phyloP scores from a whole-genome alignment of 257 asterid genomes.

The Sherardia arvensis region DNA sequence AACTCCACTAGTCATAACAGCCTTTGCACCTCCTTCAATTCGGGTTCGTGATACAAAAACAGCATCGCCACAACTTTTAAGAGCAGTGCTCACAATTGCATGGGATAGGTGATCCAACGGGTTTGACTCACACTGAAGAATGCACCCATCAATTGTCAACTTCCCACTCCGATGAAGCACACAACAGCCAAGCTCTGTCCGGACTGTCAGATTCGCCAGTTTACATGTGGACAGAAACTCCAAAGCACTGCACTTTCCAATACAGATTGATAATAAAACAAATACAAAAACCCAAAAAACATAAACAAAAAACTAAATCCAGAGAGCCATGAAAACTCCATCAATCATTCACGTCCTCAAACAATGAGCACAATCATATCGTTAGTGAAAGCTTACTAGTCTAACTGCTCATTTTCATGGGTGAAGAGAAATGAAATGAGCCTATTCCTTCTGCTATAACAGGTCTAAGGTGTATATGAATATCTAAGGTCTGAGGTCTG shows the following conservation, averaged over 20 bases:
- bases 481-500: neutral
- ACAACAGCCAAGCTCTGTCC: constrained; percentile 96
- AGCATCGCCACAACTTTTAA: constrained; percentile 29
- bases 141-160: constrained; percentile 76
- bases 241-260: constrained; percentile 70
- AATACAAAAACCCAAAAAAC: neutral
- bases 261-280: constrained; percentile 14
- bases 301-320: no score
- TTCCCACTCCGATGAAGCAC: constrained; percentile 90
- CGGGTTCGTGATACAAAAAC: constrained; percentile 69
- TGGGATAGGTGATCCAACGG: constrained; percentile 92
- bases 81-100: constrained; percentile 76
- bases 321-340: neutral
- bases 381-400: neutral
- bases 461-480: no score
- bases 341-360: neutral
- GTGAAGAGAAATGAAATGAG: neutral
- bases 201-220: constrained; percentile 78
- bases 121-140: constrained; percentile 85
- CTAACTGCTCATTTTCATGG: neutral
- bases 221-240: constrained; percentile 86
- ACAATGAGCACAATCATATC: neutral
- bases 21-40: constrained; percentile 96
- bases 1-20: constrained; percentile 77
- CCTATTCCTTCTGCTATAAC: neutral